Evolutionary conservation across 2,329 filamentous ascomycete species (phyloP).

Genomic region (Canariomyces notabilis): DNA sequence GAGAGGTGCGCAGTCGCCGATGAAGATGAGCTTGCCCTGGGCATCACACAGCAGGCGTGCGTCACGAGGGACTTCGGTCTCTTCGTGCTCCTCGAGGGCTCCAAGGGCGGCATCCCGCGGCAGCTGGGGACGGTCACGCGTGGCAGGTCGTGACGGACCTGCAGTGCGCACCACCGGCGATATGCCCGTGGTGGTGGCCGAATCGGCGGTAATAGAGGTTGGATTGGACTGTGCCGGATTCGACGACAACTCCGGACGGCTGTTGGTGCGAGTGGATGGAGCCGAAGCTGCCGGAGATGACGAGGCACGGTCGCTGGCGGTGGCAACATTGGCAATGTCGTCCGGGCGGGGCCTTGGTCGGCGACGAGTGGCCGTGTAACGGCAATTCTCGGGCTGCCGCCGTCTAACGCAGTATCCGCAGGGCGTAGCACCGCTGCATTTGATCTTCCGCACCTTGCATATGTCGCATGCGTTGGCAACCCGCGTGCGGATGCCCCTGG

Average conservation of each 20-base stretch:
- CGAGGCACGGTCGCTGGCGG: not conserved
- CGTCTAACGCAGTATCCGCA: slow-evolving; percentile 46
- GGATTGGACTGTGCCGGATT: not conserved
- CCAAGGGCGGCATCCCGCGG: slow-evolving; percentile 1
- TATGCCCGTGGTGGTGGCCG: not conserved
- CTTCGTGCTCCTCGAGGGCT: slow-evolving; percentile 33
- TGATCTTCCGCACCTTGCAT: slow-evolving; percentile 51
- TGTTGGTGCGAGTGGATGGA: not conserved
- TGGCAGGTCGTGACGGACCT: not conserved
- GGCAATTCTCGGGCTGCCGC: slow-evolving; percentile 40
- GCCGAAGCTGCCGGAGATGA: slow-evolving; percentile 5
- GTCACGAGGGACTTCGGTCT: slow-evolving; percentile 51
- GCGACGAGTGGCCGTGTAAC: slow-evolving; percentile 43
- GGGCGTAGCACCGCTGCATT: slow-evolving; percentile 50
- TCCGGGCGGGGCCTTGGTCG: slow-evolving; percentile 26
- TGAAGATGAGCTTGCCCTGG: slow-evolving; percentile 51
- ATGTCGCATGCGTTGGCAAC: slow-evolving; percentile 51
- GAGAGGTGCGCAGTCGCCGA: slow-evolving; percentile 52
- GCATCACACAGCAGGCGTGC: slow-evolving; percentile 48
- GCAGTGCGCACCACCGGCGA: not conserved
- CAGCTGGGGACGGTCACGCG: not conserved
- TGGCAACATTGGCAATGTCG: slow-evolving; percentile 8
- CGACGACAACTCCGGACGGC: not conserved
- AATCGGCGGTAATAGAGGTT: not conserved
- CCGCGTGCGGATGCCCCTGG: slow-evolving; percentile 28